phyloP scores from a whole-genome alignment of 2,329 filamentous ascomycete species.

The Monosporascus sp. region DNA sequence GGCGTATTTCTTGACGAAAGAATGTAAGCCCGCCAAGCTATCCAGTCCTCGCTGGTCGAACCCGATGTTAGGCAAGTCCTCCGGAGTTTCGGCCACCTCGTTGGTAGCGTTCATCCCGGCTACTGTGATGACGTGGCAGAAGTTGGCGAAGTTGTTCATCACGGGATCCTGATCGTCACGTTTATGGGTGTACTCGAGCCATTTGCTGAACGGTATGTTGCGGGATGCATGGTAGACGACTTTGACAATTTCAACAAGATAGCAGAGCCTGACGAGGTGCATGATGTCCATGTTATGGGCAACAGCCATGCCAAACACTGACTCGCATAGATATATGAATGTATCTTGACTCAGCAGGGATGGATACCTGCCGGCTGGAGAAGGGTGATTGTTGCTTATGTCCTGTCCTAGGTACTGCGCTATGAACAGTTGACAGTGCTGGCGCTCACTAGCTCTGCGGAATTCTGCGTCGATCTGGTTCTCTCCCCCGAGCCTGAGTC shows the following conservation, averaged over 20 bases:
- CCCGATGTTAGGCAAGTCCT: slow-evolving; percentile 36
- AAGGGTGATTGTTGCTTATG: slow-evolving; percentile 31
- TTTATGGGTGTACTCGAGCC: slow-evolving; percentile 40
- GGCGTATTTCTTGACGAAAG: slow-evolving; percentile 72
- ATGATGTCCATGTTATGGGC: slow-evolving; percentile 67
- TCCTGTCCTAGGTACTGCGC: slow-evolving; percentile 44
- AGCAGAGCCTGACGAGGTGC: slow-evolving; percentile 79
- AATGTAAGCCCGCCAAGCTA: slow-evolving; percentile 48
- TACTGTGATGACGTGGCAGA: slow-evolving; percentile 44
- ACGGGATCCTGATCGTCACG: slow-evolving; percentile 38
- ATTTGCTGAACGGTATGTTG: slow-evolving; percentile 46
- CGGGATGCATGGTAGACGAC: slow-evolving; percentile 57
- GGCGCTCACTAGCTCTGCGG: slow-evolving; percentile 59
- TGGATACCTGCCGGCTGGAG: slow-evolving; percentile 39
- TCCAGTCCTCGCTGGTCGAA: slow-evolving; percentile 52
- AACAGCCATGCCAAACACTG: slow-evolving; percentile 63
- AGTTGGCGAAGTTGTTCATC: slow-evolving; percentile 50
- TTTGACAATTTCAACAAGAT: slow-evolving; percentile 85
- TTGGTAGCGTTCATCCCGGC: slow-evolving; percentile 37
- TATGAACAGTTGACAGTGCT: slow-evolving; percentile 72
- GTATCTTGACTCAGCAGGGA: slow-evolving; percentile 64
- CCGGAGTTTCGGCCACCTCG: slow-evolving; percentile 24
- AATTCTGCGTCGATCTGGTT: slow-evolving; percentile 64
- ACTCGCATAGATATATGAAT: slow-evolving; percentile 78
- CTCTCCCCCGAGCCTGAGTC: slow-evolving; percentile 54